phyloP scores from a whole-genome alignment of 2,329 filamentous ascomycete genomes.

The Fulvia fulva region DNA sequence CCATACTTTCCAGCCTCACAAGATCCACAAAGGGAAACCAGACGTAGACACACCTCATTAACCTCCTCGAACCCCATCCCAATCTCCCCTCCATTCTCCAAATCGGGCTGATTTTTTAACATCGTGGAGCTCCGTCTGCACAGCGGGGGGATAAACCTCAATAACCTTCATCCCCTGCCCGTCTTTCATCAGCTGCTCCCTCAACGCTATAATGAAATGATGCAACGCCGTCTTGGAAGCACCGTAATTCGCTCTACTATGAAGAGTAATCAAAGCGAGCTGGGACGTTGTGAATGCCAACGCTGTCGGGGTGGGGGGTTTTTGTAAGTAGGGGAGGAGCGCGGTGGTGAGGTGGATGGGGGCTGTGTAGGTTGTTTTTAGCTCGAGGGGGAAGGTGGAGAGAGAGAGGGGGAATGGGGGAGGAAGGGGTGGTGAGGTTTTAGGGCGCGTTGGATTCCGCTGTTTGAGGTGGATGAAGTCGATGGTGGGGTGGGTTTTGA shows the following conservation, averaged over 20 bases:
- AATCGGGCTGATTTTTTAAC: conserved; percentile 12
- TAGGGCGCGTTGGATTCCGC: conserved; percentile 49
- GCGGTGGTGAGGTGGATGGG: conserved; percentile 14
- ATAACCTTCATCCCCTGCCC: conserved; percentile 3
- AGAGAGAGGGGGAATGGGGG: conserved; percentile 48
- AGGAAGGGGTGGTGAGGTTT: conserved; percentile 48
- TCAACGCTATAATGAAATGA: conserved; percentile 10
- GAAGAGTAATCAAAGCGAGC: conserved; percentile 12
- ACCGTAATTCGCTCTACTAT: conserved; percentile 13
- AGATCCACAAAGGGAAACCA: too few relatives aligned
- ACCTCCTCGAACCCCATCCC: conserved; percentile 11
- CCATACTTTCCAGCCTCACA: not conserved
- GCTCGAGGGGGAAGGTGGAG: conserved; percentile 41
- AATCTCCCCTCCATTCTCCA: conserved; percentile 12
- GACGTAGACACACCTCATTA: not conserved
- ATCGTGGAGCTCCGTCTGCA: conserved; percentile 13
- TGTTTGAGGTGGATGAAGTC: conserved; percentile 51
- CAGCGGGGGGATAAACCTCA: conserved; percentile 11
- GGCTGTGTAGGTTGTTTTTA: conserved; percentile 30
- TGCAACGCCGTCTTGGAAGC: conserved; percentile 15
- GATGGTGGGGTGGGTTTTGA: conserved; percentile 46
- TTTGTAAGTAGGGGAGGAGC: conserved; percentile 10
- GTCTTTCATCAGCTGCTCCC: conserved; percentile 3
- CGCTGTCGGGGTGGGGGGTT: conserved; percentile 6
- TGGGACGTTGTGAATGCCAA: conserved; percentile 11